A percentile compares a stretch with the other conserved stretches of the same genome.
Conservation (phyloP, 2,329 filamentous ascomycete species). For the Colletotrichum noveboracense region DNA sequence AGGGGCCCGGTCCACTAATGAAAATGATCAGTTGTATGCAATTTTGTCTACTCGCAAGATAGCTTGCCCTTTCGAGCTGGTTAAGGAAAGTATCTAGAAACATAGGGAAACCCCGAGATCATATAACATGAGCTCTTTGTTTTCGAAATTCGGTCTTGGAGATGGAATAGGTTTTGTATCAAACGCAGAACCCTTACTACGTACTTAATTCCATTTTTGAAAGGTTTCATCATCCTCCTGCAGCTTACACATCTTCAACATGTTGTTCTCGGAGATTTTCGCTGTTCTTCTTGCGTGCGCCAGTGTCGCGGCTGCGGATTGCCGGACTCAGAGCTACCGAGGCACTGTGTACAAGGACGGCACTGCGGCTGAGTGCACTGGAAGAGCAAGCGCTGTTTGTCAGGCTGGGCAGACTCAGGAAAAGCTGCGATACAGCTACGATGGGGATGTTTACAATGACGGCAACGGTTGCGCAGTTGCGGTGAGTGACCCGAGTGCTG, state of each 20-base stretch:
- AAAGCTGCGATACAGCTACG: background rate
- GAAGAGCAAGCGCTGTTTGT: background rate
- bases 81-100: background rate
- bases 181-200: no score
- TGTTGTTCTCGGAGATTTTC: background rate
- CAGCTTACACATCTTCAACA: background rate
- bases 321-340: background rate
- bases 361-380: background rate
- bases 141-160: background rate
- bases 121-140: background rate
- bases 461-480: background rate
- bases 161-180: no score
- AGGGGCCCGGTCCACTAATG: background rate
- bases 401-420: background rate
- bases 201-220: no score
- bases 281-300: background rate
- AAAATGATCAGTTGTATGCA: background rate
- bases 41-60: fast-evolving
- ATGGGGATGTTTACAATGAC: background rate
- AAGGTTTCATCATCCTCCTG: fast-evolving
- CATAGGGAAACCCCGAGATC: background rate
- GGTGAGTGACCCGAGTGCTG: background rate
- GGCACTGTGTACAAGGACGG: background rate
- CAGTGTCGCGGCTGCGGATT: background rate
- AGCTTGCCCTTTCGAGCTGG: background rate